Base-by-base conservation (phyloP, 108 stramenopile genomes). In the Craspedostauros australis region DNA sequence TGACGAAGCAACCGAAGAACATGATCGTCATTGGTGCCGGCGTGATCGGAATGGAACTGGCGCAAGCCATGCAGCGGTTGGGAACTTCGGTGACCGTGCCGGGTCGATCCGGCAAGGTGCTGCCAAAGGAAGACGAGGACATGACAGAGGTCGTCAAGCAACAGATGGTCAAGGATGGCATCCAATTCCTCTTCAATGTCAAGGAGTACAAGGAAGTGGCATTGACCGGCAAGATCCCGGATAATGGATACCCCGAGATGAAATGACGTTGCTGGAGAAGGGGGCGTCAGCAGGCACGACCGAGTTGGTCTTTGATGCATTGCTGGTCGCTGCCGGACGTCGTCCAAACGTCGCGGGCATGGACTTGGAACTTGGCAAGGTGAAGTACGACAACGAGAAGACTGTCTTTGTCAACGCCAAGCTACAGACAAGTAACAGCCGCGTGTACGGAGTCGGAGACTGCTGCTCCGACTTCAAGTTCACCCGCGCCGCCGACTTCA, bases 401-500 rank as follows among this genome's bases (percentile, higher is more conserved):
- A 92, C 92, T 19, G 49, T 95, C 5, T 26, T 66, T 36, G 86
- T 92, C 25, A 83, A 86, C 45, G 89, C 93, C 64, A 68, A 73
- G 25, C 73, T 86, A 1, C 77, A 84, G 59, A 90, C 91, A 2
- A 75, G 84, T 20, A 76, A 79, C 38, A 39, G 72, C 28, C 42
- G 62, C 32, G 40, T 95, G 27, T 95, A 70, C 43, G 81, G 86
- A 1, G 85, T 80, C 22, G 94, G 94, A 16, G 92, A 94, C 61
- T 84, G 82, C 60, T 69, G 73, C 44, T 74, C 64, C 11, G 46
- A 69, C 36, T 91, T 72, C 76, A 86, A 94, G 57, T 94, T 92
- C 62, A 94, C 93, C 21, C 93, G 92, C 53, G 86, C 82, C 16
- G 86, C 88, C 6, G 93, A 88, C 66, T 90, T 88, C 44, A 82